A percentile compares a stretch with the other conserved stretches of the same genome.
These are phyloP conservation scores for Fusarium algeriense DNA, from an alignment of 2,329 filamentous ascomycete species.

Conservation along the genomic window DNA sequence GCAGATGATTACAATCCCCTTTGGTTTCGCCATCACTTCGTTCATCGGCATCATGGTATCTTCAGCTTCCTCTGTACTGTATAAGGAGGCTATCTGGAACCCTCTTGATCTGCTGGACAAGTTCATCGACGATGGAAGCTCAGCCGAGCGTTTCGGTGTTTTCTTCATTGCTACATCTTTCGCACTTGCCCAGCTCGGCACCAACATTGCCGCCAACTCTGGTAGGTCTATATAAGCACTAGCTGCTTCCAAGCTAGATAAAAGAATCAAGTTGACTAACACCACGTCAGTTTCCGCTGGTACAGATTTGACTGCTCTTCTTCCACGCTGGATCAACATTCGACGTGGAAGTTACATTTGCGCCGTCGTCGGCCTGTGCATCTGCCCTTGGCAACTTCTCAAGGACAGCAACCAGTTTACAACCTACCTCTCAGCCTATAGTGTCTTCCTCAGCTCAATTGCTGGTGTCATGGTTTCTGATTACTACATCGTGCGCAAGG, in stretches of 20 bases:
- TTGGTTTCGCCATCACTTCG: conserved; percentile 81
- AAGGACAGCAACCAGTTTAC: conserved; percentile 84
- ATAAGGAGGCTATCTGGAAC: conserved; percentile 77
- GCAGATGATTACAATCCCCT: conserved; percentile 80
- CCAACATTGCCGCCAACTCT: conserved; percentile 85
- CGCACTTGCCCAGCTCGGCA: conserved; percentile 83
- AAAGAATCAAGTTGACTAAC: conserved; percentile 62
- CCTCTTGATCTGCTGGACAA: conserved; percentile 74
- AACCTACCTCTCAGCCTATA: conserved; percentile 91
- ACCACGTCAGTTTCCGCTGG: conserved; percentile 88
- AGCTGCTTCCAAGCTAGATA: no score
- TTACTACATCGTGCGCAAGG: conserved; percentile 87
- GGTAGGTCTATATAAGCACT: no score
- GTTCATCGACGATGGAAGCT: conserved; percentile 77
- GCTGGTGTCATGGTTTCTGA: conserved; percentile 91
- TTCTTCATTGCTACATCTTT: conserved; percentile 80
- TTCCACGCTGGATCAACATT: conserved; percentile 86
- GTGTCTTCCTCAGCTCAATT: conserved; percentile 92
- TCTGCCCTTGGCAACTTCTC: conserved; percentile 89
- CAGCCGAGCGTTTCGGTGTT: conserved; percentile 78
- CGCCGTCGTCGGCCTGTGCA: conserved; percentile 81
- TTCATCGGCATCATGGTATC: conserved; percentile 87
- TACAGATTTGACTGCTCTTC: conserved; percentile 83
- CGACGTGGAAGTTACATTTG: conserved; percentile 89
- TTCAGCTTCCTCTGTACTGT: conserved; percentile 77